Evolutionary conservation across 2,329 filamentous ascomycete species (phyloP).

Genomic region (Bipolaris oryzae): DNA sequence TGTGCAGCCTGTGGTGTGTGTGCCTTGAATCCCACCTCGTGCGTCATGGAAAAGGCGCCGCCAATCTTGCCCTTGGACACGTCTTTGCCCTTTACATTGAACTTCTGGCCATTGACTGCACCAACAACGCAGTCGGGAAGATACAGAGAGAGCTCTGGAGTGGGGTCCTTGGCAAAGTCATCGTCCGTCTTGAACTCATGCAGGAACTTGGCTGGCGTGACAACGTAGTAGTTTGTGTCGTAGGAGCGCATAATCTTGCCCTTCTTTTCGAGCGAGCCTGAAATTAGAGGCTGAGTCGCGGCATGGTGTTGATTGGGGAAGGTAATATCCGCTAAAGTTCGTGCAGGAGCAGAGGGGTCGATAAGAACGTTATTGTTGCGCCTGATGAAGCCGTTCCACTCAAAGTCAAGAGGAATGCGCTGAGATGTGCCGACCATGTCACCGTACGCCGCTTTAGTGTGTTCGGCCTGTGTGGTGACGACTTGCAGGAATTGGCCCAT

Average conservation of each 20-base stretch:
- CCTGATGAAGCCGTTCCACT: slow-evolving; percentile 84
- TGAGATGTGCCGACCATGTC: slow-evolving; percentile 82
- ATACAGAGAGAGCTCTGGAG: slow-evolving; percentile 87
- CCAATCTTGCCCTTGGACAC: slow-evolving; percentile 76
- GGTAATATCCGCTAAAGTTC: slow-evolving; percentile 72
- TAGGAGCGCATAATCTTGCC: slow-evolving; percentile 84
- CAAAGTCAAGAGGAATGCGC: slow-evolving; percentile 80
- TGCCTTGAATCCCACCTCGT: slow-evolving; percentile 87
- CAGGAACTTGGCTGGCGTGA: slow-evolving; percentile 84
- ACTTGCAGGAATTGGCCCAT: slow-evolving; percentile 84
- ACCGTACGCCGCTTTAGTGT: slow-evolving; percentile 77
- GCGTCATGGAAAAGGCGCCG: slow-evolving; percentile 77
- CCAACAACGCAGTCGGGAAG: slow-evolving; percentile 88
- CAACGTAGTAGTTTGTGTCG: slow-evolving; percentile 83
- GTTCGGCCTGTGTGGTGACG: slow-evolving; percentile 79
- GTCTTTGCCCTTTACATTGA: slow-evolving; percentile 95
- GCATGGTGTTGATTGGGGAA: slow-evolving; percentile 91
- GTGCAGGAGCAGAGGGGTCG: slow-evolving; percentile 75
- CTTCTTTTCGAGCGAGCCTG: slow-evolving; percentile 89
- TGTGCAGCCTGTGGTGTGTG: slow-evolving; percentile 78
- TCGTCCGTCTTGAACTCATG: slow-evolving; percentile 98
- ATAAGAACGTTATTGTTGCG: slow-evolving; percentile 76
- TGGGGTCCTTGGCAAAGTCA: slow-evolving; percentile 71
- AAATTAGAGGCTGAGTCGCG: slow-evolving; percentile 80
- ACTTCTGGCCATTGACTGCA: slow-evolving; percentile 75